Evolutionary conservation across 441 rosid species (phyloP).

Genomic region (Viola pubescens): DNA sequence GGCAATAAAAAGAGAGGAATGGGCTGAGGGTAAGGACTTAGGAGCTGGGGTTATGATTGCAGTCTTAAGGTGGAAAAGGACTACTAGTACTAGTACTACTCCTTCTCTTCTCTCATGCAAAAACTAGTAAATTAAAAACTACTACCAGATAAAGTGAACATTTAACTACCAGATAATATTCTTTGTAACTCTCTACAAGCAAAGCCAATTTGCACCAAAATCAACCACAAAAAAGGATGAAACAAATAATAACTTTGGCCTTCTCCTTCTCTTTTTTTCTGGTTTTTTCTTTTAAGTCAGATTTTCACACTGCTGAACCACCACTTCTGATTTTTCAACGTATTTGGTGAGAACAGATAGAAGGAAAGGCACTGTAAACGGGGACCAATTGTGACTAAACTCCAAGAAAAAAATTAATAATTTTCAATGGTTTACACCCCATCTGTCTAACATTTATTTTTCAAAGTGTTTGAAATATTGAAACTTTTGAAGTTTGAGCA

Average conservation of each 20-base stretch:
- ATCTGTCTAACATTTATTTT: not conserved
- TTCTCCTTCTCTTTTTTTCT: not conserved
- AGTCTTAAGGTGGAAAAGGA: constrained; percentile 16
- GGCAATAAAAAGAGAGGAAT: constrained; percentile 19
- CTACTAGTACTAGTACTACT: constrained; percentile 2
- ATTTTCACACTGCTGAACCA: constrained; percentile 24
- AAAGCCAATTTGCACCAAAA: constrained; percentile 30
- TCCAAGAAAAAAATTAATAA: constrained; percentile 1
- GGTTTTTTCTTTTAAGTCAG: constrained; percentile 14
- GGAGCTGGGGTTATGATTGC: constrained; percentile 26
- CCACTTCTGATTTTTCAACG: constrained; percentile 17
- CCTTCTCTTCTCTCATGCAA: constrained; percentile 17
- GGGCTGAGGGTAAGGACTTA: constrained; percentile 14
- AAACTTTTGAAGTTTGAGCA: too few species aligned
- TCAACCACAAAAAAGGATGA: constrained; percentile 28
- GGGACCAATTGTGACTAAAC: constrained; percentile 9
- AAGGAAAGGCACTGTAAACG: constrained; percentile 1
- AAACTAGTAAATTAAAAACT: constrained; percentile 30
- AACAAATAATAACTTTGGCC: constrained; percentile 8
- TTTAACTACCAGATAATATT: constrained; percentile 19
- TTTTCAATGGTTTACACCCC: not conserved
- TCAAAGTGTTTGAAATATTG: not conserved
- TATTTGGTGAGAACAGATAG: constrained; percentile 17
- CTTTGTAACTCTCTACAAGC: constrained; percentile 50
- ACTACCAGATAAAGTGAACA: not conserved